phyloP scores from a whole-genome alignment of 202 grass and related monocot genomes.

The Eragrostis tef region DNA sequence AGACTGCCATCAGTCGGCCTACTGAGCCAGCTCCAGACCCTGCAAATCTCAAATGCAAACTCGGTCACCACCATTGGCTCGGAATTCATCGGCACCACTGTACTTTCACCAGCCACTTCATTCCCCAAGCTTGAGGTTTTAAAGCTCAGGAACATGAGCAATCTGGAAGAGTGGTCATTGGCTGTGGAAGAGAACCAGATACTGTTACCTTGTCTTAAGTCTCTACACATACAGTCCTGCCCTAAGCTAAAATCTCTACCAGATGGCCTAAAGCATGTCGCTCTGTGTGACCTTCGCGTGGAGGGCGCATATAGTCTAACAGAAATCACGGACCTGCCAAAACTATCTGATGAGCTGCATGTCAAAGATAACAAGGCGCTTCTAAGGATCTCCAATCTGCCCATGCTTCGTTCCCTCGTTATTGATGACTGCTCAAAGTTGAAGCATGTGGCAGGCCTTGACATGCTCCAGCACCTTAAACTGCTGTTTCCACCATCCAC shows the following conservation, averaged over 20 bases:
- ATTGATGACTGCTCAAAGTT: slow-evolving; percentile 75
- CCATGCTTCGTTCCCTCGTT: slow-evolving; percentile 48
- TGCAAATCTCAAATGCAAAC: slow-evolving; percentile 63
- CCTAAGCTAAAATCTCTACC: slow-evolving; percentile 85
- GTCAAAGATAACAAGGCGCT: slow-evolving; percentile 71
- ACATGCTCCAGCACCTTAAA: slow-evolving; percentile 55
- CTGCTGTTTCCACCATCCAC: slow-evolving; percentile 72
- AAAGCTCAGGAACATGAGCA: slow-evolving; percentile 69
- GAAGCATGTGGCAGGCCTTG: slow-evolving; percentile 70
- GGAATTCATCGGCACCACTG: slow-evolving; percentile 61
- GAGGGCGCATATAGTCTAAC: slow-evolving; percentile 60
- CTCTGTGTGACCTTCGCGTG: slow-evolving; percentile 54
- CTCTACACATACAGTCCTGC: slow-evolving; percentile 66
- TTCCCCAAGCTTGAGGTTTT: slow-evolving; percentile 80
- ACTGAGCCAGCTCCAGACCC: slow-evolving; percentile 63
- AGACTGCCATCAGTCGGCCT: slow-evolving; percentile 69
- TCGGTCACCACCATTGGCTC: slow-evolving; percentile 63
- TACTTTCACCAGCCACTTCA: slow-evolving; percentile 42
- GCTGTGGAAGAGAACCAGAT: slow-evolving; percentile 45
- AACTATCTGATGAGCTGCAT: slow-evolving; percentile 55
- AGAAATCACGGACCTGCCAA: slow-evolving; percentile 72
- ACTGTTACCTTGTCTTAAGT: slow-evolving; percentile 67
- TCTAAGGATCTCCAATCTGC: slow-evolving; percentile 58
- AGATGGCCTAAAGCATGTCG: slow-evolving; percentile 56
- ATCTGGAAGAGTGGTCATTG: slow-evolving; percentile 78